Percentiles rank a stretch among this genome's conserved stretches.
Conservation (phyloP, 768 basidiomycete species). For the Boletus reticuloceps region DNA sequence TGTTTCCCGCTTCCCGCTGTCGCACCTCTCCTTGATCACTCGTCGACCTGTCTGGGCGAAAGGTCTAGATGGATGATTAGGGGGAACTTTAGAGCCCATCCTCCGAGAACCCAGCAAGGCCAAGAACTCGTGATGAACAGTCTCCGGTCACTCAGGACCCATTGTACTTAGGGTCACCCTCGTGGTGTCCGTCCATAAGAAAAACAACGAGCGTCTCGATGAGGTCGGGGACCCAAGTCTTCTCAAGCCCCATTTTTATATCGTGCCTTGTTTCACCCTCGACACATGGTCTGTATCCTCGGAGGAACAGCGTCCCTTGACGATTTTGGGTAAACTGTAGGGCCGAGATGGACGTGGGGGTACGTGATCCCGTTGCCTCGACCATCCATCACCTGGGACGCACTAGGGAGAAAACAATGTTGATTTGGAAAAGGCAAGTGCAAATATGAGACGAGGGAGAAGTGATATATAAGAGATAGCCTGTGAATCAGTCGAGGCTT, state of each 20-base stretch:
- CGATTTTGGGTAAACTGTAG: not conserved
- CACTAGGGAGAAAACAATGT: not conserved
- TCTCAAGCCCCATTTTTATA: not conserved
- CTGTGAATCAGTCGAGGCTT: not conserved
- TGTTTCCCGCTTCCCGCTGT: not conserved
- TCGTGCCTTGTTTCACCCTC: not conserved
- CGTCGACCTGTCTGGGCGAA: not conserved
- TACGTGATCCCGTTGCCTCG: slow-evolving; percentile 8
- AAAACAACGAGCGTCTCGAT: not conserved
- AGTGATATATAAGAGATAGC: not conserved
- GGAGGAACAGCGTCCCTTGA: not conserved
- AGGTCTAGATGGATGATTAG: not conserved
- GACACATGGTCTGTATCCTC: slow-evolving; percentile 3
- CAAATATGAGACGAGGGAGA: not conserved
- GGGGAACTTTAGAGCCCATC: no score
- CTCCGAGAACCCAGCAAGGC: not conserved
- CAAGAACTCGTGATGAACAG: not conserved
- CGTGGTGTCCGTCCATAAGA: no score
- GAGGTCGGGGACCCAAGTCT: not conserved
- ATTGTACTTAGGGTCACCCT: no score
- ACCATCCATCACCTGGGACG: not conserved
- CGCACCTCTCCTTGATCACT: not conserved
- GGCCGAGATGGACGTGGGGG: not conserved
- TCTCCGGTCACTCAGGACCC: not conserved
- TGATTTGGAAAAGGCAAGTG: not conserved